These are phyloP conservation scores for Podospora sp. DNA, from an alignment of 495 filamentous ascomycete genomes.

Conservation along the genomic window DNA sequence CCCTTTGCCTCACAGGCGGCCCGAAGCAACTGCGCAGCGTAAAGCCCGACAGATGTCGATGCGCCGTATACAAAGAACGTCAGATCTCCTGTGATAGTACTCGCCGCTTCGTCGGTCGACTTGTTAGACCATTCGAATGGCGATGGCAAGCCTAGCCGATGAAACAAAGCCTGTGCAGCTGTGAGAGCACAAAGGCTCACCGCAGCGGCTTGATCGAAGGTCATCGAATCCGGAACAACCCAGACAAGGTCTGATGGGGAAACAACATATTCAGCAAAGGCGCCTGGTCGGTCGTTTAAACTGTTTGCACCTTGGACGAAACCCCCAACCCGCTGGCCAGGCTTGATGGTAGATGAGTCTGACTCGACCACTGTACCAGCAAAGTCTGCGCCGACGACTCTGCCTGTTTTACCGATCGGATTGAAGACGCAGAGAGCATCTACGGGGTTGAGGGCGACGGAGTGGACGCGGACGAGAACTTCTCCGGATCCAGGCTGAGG, in stretches of 20 bases:
- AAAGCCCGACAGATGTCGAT: constrained; percentile 45
- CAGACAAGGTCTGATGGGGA: constrained; percentile 40
- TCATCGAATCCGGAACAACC: constrained; percentile 35
- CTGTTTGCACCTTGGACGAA: constrained; percentile 42
- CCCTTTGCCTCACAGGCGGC: constrained; percentile 21
- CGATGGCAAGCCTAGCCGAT: constrained; percentile 34
- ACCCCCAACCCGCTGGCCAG: constrained; percentile 23
- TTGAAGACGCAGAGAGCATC: constrained; percentile 39
- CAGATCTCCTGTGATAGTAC: not conserved
- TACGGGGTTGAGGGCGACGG: constrained; percentile 49
- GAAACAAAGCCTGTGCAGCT: constrained; percentile 41
- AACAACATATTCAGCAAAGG: constrained; percentile 47
- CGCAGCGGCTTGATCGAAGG: constrained; percentile 36
- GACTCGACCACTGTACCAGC: constrained; percentile 41
- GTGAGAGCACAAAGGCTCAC: constrained; percentile 37
- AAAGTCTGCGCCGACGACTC: constrained; percentile 47
- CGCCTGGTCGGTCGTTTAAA: constrained; percentile 41
- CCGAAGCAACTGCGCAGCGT: constrained; percentile 42
- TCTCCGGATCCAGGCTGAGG: constrained; percentile 21
- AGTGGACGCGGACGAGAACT: constrained; percentile 46
- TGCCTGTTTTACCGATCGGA: constrained; percentile 34
- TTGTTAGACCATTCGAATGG: constrained; percentile 28
- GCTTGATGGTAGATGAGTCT: not conserved
- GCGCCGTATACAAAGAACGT: constrained; percentile 45
- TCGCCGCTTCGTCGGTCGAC: not conserved